Base-by-base conservation (phyloP, 2,329 filamentous ascomycete species). In the Sarocladium strictum region DNA sequence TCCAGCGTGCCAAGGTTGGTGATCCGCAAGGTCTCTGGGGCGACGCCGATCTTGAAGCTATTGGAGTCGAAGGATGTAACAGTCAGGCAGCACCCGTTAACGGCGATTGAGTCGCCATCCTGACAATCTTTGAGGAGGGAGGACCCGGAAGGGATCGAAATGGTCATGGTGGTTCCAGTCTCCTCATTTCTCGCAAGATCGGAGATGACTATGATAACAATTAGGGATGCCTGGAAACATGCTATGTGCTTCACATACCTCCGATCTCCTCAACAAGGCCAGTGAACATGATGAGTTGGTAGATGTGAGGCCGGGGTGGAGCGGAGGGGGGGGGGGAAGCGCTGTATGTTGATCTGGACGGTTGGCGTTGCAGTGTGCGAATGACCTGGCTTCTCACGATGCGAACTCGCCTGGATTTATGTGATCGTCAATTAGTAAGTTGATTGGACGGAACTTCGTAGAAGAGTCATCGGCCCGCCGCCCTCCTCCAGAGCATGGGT, bases 51-150 rank as follows among this genome's bases (percentile, higher is more conserved):
- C 65, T 89, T 93, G 84, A 99, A 99, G 60, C 75, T 72, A 43
- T 67, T 54, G 27, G 69, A 60, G 23, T 68, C 70, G 67, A 81
- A 80, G 55, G 72, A 70, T 23, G 75, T 97, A 55, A 97, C 88
- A 12, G 94, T 99, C 53, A 99, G 83, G 70, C 94, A 99, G 65
- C 91, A 92, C 66, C 94, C 94, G 74, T 99, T 99, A 69, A 99
- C 82, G 68, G 86, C 84, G 69, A 99, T 97, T 67, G 89, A 95
- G 77, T 99, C 94, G 61, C 94, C 94, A 23, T 96, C 77, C 62
- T 91, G 85, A 60, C 83, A 88, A 71, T 97, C 94, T 33, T 76
- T 78, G 61, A 99, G 86, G 57, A 99, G 89, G n/a, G 78, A 76
- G 56, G 86, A 86, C 60, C 75, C 75, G 9, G 80, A 74, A 12